A percentile compares a stretch with the other conserved stretches of the same genome.
phyloP scores from a whole-genome alignment of 1,139 yeast species.

The Pichia sp. region DNA sequence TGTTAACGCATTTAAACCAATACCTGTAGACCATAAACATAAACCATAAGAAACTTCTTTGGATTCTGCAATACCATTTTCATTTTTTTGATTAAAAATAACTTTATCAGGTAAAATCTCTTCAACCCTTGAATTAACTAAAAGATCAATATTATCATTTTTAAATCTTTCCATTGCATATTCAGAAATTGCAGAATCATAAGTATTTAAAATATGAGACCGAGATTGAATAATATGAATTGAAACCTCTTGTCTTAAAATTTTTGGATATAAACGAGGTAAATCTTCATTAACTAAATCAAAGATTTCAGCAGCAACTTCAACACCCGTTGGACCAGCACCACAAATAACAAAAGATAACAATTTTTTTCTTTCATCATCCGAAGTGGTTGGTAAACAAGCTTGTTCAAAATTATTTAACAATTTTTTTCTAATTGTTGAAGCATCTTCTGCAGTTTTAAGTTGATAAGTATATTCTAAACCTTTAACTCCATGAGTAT shows the following conservation, averaged over 20 bases:
- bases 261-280: constrained; percentile 45
- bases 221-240: constrained; percentile 62
- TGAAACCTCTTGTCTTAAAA: constrained; percentile 51
- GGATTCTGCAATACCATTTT: constrained; percentile 29
- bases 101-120: constrained; percentile 49
- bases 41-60: constrained; percentile 53
- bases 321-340: constrained; percentile 70
- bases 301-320: constrained; percentile 58
- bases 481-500: constrained; percentile 63
- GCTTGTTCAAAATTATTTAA: constrained; percentile 51
- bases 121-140: constrained; percentile 54
- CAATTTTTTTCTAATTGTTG: constrained; percentile 46
- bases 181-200: constrained; percentile 53
- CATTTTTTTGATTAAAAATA: constrained; percentile 41
- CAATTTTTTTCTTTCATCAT: constrained; percentile 50
- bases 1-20: constrained; percentile 53
- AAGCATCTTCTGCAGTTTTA: constrained; percentile 63
- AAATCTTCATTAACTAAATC: constrained; percentile 57
- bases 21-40: constrained; percentile 67
- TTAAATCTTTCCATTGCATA: constrained; percentile 55
- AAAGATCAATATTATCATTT: constrained; percentile 51
- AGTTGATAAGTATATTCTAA: constrained; percentile 50
- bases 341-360: constrained; percentile 62
- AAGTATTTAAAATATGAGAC: constrained; percentile 56
- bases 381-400: constrained; percentile 52